phyloP scores from a whole-genome alignment of 805 yeast species.

The Saccharomycopsis fermentans region DNA sequence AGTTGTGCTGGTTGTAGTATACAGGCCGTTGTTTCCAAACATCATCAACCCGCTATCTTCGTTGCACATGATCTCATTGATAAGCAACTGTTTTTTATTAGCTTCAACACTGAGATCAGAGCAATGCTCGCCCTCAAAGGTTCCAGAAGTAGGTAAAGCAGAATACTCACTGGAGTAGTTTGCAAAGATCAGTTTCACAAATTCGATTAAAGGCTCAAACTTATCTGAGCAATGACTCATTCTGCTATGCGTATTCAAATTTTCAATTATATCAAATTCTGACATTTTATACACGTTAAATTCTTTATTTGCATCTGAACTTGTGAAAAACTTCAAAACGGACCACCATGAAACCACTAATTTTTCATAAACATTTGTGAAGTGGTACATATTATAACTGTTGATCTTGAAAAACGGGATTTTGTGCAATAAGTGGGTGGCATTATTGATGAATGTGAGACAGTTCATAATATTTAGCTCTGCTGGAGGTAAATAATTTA shows the following conservation, averaged over 20 bases:
- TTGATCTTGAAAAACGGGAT: conserved; percentile 52
- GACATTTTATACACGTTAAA: neutral
- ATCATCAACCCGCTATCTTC: neutral
- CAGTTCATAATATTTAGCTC: conserved; percentile 45
- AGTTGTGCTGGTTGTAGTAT: neutral
- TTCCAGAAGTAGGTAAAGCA: neutral
- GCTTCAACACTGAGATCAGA: neutral
- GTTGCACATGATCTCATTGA: neutral
- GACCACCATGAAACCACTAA: conserved; percentile 15
- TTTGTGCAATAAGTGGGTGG: conserved; percentile 48
- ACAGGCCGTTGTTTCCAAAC: neutral
- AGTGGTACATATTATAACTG: conserved; percentile 12
- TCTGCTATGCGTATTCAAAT: neutral
- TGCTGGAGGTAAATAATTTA: conserved; percentile 62
- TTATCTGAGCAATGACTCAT: neutral
- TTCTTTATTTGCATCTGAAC: neutral
- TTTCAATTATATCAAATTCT: neutral
- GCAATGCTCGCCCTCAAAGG: neutral
- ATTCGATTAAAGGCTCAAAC: neutral
- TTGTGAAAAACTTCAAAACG: conserved; percentile 5
- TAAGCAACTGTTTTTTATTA: neutral
- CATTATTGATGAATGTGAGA: conserved; percentile 51
- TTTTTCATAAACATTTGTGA: conserved; percentile 14
- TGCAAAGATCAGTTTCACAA: neutral
- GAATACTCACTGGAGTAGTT: neutral